Conservation (phyloP, 2,329 filamentous ascomycete genomes). For the Fusarium concolor region DNA sequence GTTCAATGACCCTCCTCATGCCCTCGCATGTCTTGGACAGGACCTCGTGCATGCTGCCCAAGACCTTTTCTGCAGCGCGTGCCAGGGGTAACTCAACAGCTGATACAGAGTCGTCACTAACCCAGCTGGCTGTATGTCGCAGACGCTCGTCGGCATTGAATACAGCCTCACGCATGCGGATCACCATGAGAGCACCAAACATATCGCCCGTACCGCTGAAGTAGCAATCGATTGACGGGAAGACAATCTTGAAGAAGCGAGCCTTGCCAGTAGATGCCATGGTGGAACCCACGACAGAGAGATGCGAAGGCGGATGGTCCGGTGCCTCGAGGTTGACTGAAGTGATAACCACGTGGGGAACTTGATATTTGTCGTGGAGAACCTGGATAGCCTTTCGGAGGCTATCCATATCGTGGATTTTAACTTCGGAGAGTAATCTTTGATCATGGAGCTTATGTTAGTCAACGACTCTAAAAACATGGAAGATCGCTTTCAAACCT, state of each 20-base stretch:
- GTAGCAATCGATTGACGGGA: constrained; percentile 90
- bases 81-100: constrained; percentile 83
- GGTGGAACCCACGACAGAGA: constrained; percentile 83
- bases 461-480: background rate
- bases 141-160: constrained; percentile 57
- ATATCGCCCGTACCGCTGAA: constrained; percentile 98
- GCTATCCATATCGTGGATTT: constrained; percentile 79
- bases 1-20: constrained; percentile 65
- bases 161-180: constrained; percentile 87
- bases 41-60: constrained; percentile 93
- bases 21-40: constrained; percentile 75
- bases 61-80: constrained; percentile 83
- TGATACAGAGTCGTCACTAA: constrained; percentile 77
- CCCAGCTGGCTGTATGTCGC: constrained; percentile 72
- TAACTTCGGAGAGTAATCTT: constrained; percentile 87
- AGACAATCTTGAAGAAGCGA: constrained; percentile 88
- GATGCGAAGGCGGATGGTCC: constrained; percentile 61
- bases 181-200: constrained; percentile 93
- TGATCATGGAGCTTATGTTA: constrained; percentile 1
- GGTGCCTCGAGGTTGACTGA: constrained; percentile 78
- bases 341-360: constrained; percentile 94
- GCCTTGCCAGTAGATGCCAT: constrained; percentile 72
- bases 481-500: constrained; percentile 51
- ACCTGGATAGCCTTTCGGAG: constrained; percentile 79
- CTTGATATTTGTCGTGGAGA: constrained; percentile 78